Evolutionary conservation across 2,329 filamentous ascomycete genomes (phyloP), one percentile per base, ranked within the genome.

Genomic region (Pseudogymnoascus destructans): DNA sequence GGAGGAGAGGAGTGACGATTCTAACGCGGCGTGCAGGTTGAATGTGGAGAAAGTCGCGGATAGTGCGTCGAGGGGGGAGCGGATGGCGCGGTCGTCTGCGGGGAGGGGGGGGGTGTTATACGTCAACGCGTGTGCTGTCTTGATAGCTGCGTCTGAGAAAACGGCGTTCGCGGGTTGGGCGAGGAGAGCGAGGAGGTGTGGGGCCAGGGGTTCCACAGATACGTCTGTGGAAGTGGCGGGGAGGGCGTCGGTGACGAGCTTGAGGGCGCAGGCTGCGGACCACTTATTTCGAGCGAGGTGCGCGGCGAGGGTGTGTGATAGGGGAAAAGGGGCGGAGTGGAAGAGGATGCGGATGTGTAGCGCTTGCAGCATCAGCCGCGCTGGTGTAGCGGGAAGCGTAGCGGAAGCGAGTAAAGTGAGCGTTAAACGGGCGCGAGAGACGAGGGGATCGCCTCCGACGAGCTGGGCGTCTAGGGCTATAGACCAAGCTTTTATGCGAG

Each of bases 381-480:
- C 78, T 1, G 92, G 89, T 0, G 88, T 93, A 60, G 89, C 83
- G 9, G 91, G 90, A 1, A 96, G 76, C 0, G 91, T 95, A 21
- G 86, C 85, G 1, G 91, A 95, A 7, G 91, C 90, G 66, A 96
- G 84, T 23, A 96, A 77, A 0, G 91, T 95, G 55, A 96, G 76
- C 0, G 92, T 81, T 30, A 96, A 77, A 55, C 92, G 84, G 70
- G 88, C 90, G 71, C 87, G 90, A 75, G 86, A 95, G 64, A 96
- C 87, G 69, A 95, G 88, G 7, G 85, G 80, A 70, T 96, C 92
- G 11, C 92, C 91, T 40, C 92, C 92, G 8, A 89, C 89, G 17
- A 97, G 78, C 70, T 96, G 92, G 23, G 92, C 90, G 70, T 97
- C 92, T 58, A 96, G 79, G 11, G 91, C 91, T 66, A 95, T 95